Conservation (phyloP, 805 yeast genomes). For the Zygosaccharomyces kombuchaensis region DNA sequence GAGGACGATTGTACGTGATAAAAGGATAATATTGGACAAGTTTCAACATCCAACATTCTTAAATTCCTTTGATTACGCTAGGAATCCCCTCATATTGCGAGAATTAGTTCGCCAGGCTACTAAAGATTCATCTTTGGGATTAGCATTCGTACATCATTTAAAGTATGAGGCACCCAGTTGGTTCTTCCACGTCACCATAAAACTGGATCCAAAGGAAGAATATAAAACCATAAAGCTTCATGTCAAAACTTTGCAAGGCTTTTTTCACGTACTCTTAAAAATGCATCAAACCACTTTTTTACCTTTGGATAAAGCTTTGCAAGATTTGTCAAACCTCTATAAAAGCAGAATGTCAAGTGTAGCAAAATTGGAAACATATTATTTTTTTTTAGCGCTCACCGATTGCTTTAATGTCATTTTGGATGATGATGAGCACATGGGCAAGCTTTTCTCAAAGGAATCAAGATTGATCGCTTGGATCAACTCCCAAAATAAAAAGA, state of each 20-base stretch:
- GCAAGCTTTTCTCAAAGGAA: slow-evolving; percentile 11
- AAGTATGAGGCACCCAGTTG: slow-evolving; percentile 23
- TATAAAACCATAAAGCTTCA: slow-evolving; percentile 14
- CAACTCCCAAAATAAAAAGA: slow-evolving; percentile 9
- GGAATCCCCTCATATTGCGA: slow-evolving; percentile 27
- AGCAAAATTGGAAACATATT: slow-evolving; percentile 13
- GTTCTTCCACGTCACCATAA: slow-evolving; percentile 16
- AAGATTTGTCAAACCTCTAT: slow-evolving; percentile 13
- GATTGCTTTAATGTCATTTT: slow-evolving; percentile 15
- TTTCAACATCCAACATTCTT: slow-evolving; percentile 32
- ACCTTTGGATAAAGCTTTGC: slow-evolving; percentile 19
- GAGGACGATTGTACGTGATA: slow-evolving; percentile 44
- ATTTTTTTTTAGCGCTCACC: slow-evolving; percentile 11
- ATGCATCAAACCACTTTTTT: slow-evolving; percentile 21
- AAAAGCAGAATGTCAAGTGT: slow-evolving; percentile 13
- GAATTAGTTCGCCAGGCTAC: slow-evolving; percentile 16
- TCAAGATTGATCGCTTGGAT: slow-evolving; percentile 18
- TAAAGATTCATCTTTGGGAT: slow-evolving; percentile 10
- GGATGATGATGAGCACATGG: slow-evolving; percentile 9
- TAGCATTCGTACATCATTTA: slow-evolving; percentile 18
- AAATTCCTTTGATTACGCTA: slow-evolving; percentile 45
- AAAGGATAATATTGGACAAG: slow-evolving; percentile 43
- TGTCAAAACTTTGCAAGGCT: slow-evolving; percentile 20
- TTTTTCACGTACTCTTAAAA: slow-evolving; percentile 16
- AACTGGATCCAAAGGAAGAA: background rate